Conservation (phyloP, 495 filamentous ascomycete species). For the Xylaria curta region DNA sequence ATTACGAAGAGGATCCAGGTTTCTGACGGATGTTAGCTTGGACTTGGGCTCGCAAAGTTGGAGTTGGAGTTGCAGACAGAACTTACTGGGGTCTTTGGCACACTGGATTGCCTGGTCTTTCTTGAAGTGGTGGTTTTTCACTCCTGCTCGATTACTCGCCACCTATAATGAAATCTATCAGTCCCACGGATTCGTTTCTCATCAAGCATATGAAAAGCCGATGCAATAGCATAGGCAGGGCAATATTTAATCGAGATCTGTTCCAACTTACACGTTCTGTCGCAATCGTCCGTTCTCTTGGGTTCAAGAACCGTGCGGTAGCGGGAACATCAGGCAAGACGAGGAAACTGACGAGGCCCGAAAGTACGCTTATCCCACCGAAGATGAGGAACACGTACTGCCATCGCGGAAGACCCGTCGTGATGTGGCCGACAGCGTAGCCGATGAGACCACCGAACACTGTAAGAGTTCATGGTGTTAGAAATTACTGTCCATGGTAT, state of each 20-base stretch:
- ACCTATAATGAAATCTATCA: constrained; percentile 18
- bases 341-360: constrained; percentile 61
- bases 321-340: constrained; percentile 66
- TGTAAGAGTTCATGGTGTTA: background rate
- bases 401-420: constrained; percentile 48
- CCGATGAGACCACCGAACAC: constrained; percentile 59
- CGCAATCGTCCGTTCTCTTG: constrained; percentile 57
- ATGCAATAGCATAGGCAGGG: background rate
- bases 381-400: constrained; percentile 58
- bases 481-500: background rate
- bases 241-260: background rate
- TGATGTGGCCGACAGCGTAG: constrained; percentile 59
- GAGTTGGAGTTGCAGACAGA: background rate
- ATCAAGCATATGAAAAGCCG: background rate
- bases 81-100: constrained; percentile 52
- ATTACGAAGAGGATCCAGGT: constrained; percentile 52
- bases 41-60: background rate
- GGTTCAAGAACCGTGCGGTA: constrained; percentile 58
- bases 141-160: constrained; percentile 61
- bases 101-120: constrained; percentile 61
- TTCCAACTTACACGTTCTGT: constrained; percentile 55
- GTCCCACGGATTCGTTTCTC: background rate
- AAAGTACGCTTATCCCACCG: constrained; percentile 56
- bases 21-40: constrained; percentile 47
- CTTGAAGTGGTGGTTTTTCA: constrained; percentile 64